These are phyloP conservation scores for Lodderomyces metapsilosis DNA, from an alignment of 1,139 yeast species.

Conservation along the genomic window DNA sequence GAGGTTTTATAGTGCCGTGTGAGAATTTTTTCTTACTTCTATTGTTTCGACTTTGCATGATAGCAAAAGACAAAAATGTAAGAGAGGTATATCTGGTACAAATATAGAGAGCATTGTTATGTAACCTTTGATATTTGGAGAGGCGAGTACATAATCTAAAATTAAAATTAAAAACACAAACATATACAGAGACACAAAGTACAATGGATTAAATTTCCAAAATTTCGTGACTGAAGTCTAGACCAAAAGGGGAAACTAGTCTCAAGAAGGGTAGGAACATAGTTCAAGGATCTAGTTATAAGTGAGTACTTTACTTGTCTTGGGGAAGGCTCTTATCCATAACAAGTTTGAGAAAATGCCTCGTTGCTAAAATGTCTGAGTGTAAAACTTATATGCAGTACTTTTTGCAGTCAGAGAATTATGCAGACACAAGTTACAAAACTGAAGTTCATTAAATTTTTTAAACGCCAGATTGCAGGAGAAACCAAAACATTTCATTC, in stretches of 20 bases:
- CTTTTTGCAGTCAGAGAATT: neutral
- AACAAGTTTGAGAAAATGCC: too few relatives aligned
- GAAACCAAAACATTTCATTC: neutral
- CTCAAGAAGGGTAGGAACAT: too few relatives aligned
- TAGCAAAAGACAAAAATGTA: too few relatives aligned
- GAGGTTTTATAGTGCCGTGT: neutral
- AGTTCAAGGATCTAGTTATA: too few relatives aligned
- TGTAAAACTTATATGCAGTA: neutral
- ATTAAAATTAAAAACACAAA: neutral
- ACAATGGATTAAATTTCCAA: neutral
- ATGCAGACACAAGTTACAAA: slow-evolving; percentile 3
- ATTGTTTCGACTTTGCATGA: neutral
- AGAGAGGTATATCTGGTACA: too few relatives aligned
- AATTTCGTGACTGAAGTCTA: neutral
- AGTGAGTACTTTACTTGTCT: too few relatives aligned
- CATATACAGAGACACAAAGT: neutral
- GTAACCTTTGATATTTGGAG: neutral
- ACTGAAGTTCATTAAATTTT: neutral
- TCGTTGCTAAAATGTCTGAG: too few relatives aligned
- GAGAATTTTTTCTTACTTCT: neutral
- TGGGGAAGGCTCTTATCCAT: too few relatives aligned
- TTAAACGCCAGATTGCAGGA: neutral
- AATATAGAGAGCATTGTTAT: neutral
- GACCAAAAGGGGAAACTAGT: too few relatives aligned
- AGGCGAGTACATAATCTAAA: neutral